These are phyloP conservation scores for Afroboletus lepidellus DNA, from an alignment of 1,284 basidiomycete genomes.

Conservation along the genomic window DNA sequence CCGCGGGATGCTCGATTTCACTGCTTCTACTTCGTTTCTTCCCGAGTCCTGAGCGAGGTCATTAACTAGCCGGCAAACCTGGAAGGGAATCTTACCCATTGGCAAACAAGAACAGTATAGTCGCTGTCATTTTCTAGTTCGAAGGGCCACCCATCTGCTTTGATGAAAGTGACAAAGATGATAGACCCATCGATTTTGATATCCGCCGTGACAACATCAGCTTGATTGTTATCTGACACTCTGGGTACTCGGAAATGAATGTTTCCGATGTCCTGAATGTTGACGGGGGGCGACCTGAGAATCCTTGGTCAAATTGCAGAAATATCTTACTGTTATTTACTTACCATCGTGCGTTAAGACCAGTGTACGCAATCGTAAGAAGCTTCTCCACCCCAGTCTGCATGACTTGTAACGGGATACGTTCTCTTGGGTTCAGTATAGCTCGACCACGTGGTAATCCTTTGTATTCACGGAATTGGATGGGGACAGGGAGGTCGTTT, in stretches of 20 bases:
- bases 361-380: constrained; percentile 83
- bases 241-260: constrained; percentile 73
- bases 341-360: constrained; percentile 84
- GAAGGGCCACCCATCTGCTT: constrained; percentile 87
- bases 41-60: constrained; percentile 46
- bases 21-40: constrained; percentile 41
- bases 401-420: constrained; percentile 70
- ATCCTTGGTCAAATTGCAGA: constrained; percentile 6
- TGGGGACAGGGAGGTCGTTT: constrained; percentile 70
- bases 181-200: constrained; percentile 85
- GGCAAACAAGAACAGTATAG: constrained; percentile 68
- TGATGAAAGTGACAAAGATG: constrained; percentile 80
- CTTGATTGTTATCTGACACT: constrained; percentile 39
- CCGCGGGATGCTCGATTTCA: constrained; percentile 28
- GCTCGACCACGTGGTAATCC: constrained; percentile 68
- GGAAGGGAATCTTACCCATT: constrained; percentile 56
- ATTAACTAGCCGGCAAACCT: constrained; percentile 1
- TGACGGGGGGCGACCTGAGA: constrained; percentile 89
- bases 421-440: constrained; percentile 66
- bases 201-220: constrained; percentile 78
- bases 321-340: neutral
- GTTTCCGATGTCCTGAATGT: constrained; percentile 87
- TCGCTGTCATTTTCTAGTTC: constrained; percentile 89
- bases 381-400: constrained; percentile 68
- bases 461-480: constrained; percentile 87